Base-by-base conservation (phyloP, 2,329 filamentous ascomycete species). In the Exophiala oligosperma region DNA sequence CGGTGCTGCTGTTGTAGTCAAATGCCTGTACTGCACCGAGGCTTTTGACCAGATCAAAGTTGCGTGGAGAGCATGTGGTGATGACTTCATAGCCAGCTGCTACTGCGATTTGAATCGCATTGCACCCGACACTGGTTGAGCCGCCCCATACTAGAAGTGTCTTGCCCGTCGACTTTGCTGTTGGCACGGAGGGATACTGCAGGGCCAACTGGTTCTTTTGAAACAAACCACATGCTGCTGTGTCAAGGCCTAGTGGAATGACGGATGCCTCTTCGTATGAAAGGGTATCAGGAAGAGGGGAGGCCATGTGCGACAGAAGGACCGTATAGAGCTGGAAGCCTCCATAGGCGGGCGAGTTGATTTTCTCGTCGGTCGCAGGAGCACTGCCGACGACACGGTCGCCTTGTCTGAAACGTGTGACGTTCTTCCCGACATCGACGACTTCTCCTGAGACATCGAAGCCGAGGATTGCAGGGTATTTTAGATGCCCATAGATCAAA, bases 361-460 rank as follows among this genome's bases (percentile, higher is more conserved):
- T 52, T 14, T 58, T 52, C 55, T 64, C 63, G 7, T 57, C 64
- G 3, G 61, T 54, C 1, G 57, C 64, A 0, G 61, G 21, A 21
- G 64, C 56, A 11, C 57, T 53, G 7, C 65, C 78, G 28, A 76
- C 67, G 3, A 81, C 77, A 26, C 77, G 73, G 57, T 79, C 73
- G 2, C 78, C 78, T 21, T 74, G 71, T 54, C 74, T 70, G 63
- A 79, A 74, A 8, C 77, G 71, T 5, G 72, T 73, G 4, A 81
- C 78, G 6, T 69, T 70, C n/a, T 73, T 68, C 2, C 79, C 79
- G 5, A 81, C 70, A 60, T 79, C 76, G 24, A 76, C 64, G 2
- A 81, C 71, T 62, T 77, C 74, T 11, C 78, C 78, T 1, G 77
- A 76, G 12, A 78, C 69, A 61, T 80, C 78, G 8, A 62, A 66